phyloP scores from a whole-genome alignment of 225 moss, liverwort and hornwort genomes.

The Antitrichia curtipendula region DNA sequence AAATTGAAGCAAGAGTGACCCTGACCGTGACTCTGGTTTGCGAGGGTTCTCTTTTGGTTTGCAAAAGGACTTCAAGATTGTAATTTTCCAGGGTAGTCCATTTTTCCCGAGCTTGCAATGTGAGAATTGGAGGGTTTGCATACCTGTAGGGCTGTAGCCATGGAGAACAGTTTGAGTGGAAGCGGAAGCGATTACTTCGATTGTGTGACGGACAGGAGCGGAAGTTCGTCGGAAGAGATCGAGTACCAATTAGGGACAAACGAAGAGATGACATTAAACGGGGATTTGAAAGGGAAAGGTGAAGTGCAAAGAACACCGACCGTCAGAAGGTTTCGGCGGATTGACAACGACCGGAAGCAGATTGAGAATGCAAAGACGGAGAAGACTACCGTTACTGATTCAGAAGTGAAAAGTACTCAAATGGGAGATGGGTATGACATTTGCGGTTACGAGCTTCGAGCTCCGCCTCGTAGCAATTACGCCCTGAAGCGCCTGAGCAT shows the following conservation, averaged over 20 bases:
- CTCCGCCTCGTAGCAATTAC: neutral
- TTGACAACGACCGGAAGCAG: neutral
- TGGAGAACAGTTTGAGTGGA: neutral
- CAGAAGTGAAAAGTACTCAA: neutral
- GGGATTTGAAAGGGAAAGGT: neutral
- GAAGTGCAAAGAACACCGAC: neutral
- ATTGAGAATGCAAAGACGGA: neutral
- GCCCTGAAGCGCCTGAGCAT: constrained; percentile 18
- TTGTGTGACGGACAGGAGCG: constrained; percentile 18
- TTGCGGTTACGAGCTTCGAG: constrained; percentile 22
- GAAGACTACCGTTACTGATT: neutral
- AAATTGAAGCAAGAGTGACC: neutral
- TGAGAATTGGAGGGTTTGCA: neutral
- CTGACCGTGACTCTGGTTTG: neutral
- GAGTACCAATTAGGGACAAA: neutral
- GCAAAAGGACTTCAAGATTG: neutral
- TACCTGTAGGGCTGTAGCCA: neutral
- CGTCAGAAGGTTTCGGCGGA: constrained; percentile 15
- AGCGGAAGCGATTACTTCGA: constrained; percentile 28
- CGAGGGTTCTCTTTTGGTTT: neutral
- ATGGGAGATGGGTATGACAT: neutral
- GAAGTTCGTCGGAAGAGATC: constrained; percentile 24
- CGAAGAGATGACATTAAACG: neutral
- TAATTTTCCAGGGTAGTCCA: neutral
- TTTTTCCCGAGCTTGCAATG: neutral